These are phyloP conservation scores for Yamadazyma jaroonii DNA, from an alignment of 1,139 yeast genomes.

Conservation along the genomic window DNA sequence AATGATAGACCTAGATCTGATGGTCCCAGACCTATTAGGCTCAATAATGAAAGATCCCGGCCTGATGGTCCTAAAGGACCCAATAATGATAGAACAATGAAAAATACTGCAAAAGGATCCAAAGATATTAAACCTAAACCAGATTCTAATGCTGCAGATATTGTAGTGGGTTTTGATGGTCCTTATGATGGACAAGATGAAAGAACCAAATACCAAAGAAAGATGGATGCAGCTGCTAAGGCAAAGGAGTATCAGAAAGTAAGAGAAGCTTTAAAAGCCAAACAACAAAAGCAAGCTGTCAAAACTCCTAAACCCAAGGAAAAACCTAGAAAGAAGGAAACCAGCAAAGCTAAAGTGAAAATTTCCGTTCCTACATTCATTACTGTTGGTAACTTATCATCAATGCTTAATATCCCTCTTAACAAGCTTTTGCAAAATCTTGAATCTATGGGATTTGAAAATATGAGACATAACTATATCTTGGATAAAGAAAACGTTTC, in stretches of 20 bases:
- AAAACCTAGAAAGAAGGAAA: slow-evolving; percentile 5
- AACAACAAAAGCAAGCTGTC: slow-evolving; percentile 6
- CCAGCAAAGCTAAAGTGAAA: slow-evolving; percentile 17
- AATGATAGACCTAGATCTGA: background rate
- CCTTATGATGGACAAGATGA: slow-evolving; percentile 1
- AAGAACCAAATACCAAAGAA: slow-evolving; percentile 1
- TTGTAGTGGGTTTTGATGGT: background rate
- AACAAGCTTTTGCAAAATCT: slow-evolving; percentile 58
- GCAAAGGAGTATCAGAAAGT: slow-evolving; percentile 13
- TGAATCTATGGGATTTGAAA: slow-evolving; percentile 70
- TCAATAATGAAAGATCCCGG: background rate
- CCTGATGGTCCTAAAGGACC: background rate
- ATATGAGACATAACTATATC: slow-evolving; percentile 72
- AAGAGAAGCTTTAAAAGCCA: slow-evolving; percentile 16
- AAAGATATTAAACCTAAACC: too few species aligned
- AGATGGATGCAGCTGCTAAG: slow-evolving; percentile 1
- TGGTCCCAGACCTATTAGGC: background rate
- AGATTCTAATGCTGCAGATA: too few species aligned
- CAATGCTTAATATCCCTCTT: slow-evolving; percentile 63
- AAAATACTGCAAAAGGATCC: too few species aligned
- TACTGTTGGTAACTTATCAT: slow-evolving; percentile 73
- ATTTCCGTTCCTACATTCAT: slow-evolving; percentile 70
- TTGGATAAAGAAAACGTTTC: slow-evolving; percentile 84
- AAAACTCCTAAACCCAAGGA: background rate
- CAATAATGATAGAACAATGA: background rate